Evolutionary conservation across 345 rosid species (phyloP), one percentile per base, ranked within the genome.

Genomic region (Pistacia atlantica): DNA sequence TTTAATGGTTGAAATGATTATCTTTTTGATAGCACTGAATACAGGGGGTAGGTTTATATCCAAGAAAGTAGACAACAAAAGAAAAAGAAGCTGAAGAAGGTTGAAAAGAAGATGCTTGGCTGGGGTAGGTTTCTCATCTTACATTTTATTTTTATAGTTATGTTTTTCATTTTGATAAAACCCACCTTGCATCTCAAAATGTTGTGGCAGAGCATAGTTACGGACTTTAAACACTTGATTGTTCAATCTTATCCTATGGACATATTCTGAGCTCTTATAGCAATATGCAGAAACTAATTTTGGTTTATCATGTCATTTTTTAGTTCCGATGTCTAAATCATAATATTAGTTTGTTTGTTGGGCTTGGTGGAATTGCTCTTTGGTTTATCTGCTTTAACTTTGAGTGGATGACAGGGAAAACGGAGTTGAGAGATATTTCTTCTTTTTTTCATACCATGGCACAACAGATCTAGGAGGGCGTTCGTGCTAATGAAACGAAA

Each of bases 51-150:
- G 83, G 68, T 93, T 96, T 76, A 69, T 96, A 65, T 45, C 94
- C 55, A 93, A 96, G 81, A 88, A 93, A 82, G 85, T 84, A 3
- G 98, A 96, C 72, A 87, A 65, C 89, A 88, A 83, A 96, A 92
- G 92, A 93, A 94, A 85, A 96, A 25, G 25, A 25, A 25, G 25
- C 25, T 25, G 25, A 25, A 25, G 25, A 92, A 81, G 84, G 98
- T 87, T 51, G 97, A 94, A 85, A 92, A 93, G 13, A 93, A 80
- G 87, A 88, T 96, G 82, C 99, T 96, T 81, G 92, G 99, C 77
- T 96, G 98, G 99, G 94, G 98, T 96, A 76, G 75, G 91, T 78
- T 82, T 33, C 25, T 65, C 3, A 60, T 37, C 52, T 57, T 57
- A 31, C 45, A 60, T 51, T 42, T 25, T 11, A 16, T 12, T 71